These are phyloP conservation scores for Coffea eugenioides DNA, from an alignment of 257 asterid species.

Conservation along the genomic window DNA sequence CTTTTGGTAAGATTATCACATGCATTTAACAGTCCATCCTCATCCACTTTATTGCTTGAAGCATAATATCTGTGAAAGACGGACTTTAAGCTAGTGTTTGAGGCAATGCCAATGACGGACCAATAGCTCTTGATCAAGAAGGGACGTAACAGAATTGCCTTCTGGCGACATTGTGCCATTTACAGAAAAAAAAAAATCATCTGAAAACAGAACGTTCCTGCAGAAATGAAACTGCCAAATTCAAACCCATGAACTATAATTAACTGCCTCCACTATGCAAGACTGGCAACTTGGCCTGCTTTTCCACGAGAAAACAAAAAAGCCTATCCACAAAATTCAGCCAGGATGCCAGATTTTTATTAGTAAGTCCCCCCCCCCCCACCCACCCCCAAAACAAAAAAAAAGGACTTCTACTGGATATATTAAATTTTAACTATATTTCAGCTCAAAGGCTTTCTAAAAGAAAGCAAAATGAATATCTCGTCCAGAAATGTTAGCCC, in stretches of 20 bases:
- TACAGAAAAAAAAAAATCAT: constrained; percentile 4
- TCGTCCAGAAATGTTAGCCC: neutral
- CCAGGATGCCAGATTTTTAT: neutral
- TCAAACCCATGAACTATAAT: neutral
- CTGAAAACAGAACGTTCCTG: neutral
- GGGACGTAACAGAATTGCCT: constrained; percentile 5
- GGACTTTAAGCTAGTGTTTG: constrained; percentile 23
- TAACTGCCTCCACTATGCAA: neutral
- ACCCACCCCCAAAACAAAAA: too few species aligned
- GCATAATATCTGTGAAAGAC: constrained; percentile 21
- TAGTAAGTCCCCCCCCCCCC: too few species aligned
- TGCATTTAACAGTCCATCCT: constrained; percentile 15
- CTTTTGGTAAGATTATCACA: constrained; percentile 9
- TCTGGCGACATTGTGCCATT: constrained; percentile 11
- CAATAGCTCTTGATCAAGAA: constrained; percentile 18
- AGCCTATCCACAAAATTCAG: neutral
- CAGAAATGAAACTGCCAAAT: neutral
- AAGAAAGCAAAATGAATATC: neutral
- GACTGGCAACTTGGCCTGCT: neutral
- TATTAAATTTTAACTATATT: neutral
- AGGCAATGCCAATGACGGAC: neutral
- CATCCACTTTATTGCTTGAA: constrained; percentile 10
- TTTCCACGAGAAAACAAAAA: neutral
- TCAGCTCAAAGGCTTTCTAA: neutral
- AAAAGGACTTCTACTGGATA: too few species aligned